A percentile compares a stretch with the other conserved stretches of the same genome.
phyloP scores from a whole-genome alignment of 306 rosid genomes.

The Bauhinia variegata region DNA sequence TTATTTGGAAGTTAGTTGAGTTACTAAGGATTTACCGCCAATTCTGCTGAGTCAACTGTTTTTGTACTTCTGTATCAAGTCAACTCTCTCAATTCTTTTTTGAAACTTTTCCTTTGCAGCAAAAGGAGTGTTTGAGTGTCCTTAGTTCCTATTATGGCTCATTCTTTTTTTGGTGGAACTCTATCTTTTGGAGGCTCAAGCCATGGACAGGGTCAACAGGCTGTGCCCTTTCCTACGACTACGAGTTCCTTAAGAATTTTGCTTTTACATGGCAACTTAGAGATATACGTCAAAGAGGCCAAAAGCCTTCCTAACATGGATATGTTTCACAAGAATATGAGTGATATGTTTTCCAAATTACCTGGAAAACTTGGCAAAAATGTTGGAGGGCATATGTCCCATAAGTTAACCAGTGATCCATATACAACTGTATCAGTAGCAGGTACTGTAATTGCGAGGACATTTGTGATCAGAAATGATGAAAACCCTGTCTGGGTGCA shows the following conservation, averaged over 20 bases:
- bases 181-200: slow-evolving; percentile 66
- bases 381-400: slow-evolving; percentile 42
- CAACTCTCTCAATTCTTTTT: not conserved
- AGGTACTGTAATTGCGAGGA: slow-evolving; percentile 74
- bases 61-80: not conserved
- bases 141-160: slow-evolving; percentile 46
- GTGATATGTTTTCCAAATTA: slow-evolving; percentile 50
- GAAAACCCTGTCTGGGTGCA: slow-evolving; percentile 87
- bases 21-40: not conserved
- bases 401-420: slow-evolving; percentile 68
- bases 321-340: slow-evolving; percentile 58
- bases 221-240: slow-evolving; percentile 58
- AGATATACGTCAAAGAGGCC: slow-evolving; percentile 64
- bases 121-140: not conserved
- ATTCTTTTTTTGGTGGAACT: slow-evolving; percentile 41
- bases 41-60: not conserved
- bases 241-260: slow-evolving; percentile 49
- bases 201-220: slow-evolving; percentile 63
- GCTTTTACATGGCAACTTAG: slow-evolving; percentile 78
- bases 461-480: slow-evolving; percentile 67
- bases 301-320: slow-evolving; percentile 82
- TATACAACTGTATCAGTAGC: slow-evolving; percentile 73
- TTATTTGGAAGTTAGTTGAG: not conserved
- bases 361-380: slow-evolving; percentile 43
- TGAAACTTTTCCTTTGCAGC: not conserved